These are phyloP conservation scores for Malassezia slooffiae DNA, from an alignment of 1,284 basidiomycete species.

Conservation along the genomic window DNA sequence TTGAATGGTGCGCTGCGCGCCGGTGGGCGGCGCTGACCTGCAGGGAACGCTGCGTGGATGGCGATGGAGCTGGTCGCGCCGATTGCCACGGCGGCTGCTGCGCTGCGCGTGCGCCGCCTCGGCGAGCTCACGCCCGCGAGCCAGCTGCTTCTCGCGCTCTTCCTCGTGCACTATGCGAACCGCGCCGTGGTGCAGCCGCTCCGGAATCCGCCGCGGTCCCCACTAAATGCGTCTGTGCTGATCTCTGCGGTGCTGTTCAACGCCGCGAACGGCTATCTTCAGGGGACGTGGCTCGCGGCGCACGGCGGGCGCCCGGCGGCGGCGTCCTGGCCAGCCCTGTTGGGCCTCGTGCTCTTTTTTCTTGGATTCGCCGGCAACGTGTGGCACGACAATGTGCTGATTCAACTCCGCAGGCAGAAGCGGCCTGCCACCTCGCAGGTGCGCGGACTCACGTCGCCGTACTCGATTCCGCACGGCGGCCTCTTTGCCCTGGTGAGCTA, in stretches of 20 bases:
- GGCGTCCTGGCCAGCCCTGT: neutral
- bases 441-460: conserved; percentile 49
- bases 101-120: neutral
- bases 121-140: too few relatives aligned
- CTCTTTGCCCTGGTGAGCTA: conserved; percentile 72
- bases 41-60: conserved; percentile 14
- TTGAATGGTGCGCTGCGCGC: conserved; percentile 2
- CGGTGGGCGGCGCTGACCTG: neutral
- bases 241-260: conserved; percentile 60
- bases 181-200: conserved; percentile 71
- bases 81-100: neutral
- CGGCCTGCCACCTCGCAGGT: neutral
- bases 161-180: conserved; percentile 68
- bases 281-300: conserved; percentile 57
- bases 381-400: conserved; percentile 72
- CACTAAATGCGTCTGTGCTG: conserved; percentile 61
- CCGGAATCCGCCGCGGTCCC: conserved; percentile 67
- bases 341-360: conserved; percentile 21
- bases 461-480: conserved; percentile 70
- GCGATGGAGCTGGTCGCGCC: conserved; percentile 14
- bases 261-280: conserved; percentile 59
- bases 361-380: conserved; percentile 67
- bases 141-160: conserved; percentile 57
- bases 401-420: conserved; percentile 55
- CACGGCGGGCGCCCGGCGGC: neutral